Percentiles rank a stretch among this genome's conserved stretches.
Conservation (phyloP, 2,329 filamentous ascomycete species). For the Phyllosticta citriasiana region DNA sequence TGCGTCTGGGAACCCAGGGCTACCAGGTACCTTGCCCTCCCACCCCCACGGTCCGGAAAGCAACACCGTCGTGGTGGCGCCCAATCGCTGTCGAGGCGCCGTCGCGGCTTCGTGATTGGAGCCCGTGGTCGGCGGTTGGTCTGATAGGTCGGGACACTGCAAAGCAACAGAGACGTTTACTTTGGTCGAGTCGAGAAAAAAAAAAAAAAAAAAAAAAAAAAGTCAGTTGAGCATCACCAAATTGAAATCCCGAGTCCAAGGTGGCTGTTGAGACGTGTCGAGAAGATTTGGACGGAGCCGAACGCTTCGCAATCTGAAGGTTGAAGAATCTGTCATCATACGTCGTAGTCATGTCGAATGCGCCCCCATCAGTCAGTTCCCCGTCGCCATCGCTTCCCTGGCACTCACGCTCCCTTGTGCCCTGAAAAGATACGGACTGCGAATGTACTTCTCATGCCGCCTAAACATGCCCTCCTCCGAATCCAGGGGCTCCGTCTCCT, state of each 20-base stretch:
- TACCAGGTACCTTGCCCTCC: background rate
- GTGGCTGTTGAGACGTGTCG: background rate
- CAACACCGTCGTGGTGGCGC: background rate
- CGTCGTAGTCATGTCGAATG: background rate
- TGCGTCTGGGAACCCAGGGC: background rate
- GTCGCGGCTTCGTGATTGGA: background rate
- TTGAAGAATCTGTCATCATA: background rate
- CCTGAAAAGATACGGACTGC: conserved; percentile 7
- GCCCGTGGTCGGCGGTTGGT: background rate
- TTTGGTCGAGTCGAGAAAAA: background rate
- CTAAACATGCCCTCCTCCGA: background rate
- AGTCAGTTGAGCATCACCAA: background rate
- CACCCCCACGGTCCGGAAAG: background rate
- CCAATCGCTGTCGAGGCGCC: background rate
- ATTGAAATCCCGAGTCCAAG: background rate
- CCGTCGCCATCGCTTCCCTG: conserved; percentile 7
- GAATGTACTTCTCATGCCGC: conserved; percentile 6
- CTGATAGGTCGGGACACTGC: background rate
- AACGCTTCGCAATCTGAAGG: too few relatives aligned
- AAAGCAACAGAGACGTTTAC: background rate
- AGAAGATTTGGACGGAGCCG: too few relatives aligned
- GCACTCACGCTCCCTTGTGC: conserved; percentile 9
- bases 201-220: background rate
- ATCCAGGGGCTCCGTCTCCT: background rate
- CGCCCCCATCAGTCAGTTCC: background rate